Conservation (phyloP, 2,329 filamentous ascomycete species). For the Colletotrichum musicola region DNA sequence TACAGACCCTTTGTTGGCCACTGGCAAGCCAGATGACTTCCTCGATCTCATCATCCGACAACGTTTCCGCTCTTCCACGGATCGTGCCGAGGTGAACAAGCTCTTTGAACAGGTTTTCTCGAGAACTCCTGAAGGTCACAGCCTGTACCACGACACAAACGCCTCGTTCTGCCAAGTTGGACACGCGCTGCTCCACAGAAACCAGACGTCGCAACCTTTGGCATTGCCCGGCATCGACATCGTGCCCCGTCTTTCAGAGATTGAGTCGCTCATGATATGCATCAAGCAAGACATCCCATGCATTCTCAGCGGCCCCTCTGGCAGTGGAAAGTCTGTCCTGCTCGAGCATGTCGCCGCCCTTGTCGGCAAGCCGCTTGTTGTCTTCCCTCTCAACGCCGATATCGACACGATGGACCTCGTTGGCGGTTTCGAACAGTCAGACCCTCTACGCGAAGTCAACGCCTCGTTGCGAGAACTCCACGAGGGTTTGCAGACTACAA, state of each 20-base stretch:
- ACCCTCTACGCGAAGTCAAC: conserved; percentile 80
- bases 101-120: conserved; percentile 78
- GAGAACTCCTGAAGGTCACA: conserved; percentile 63
- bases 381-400: conserved; percentile 92
- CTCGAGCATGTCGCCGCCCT: conserved; percentile 84
- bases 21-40: conserved; percentile 77
- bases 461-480: conserved; percentile 63
- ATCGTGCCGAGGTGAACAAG: conserved; percentile 73
- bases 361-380: conserved; percentile 80
- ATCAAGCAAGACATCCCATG: conserved; percentile 89
- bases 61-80: conserved; percentile 81
- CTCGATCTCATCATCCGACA: conserved; percentile 86
- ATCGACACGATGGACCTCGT: conserved; percentile 98
- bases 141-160: conserved; percentile 79
- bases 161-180: conserved; percentile 81
- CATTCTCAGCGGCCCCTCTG: conserved; percentile 87
- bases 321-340: conserved; percentile 87
- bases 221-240: conserved; percentile 64
- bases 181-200: conserved; percentile 76
- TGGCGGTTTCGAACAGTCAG: conserved; percentile 95
- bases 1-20: conserved; percentile 69
- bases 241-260: conserved; percentile 72
- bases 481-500: conserved; percentile 63
- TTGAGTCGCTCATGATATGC: conserved; percentile 90
- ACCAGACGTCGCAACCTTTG: conserved; percentile 65